Evolutionary conservation across 768 basidiomycete genomes (phyloP).

Genomic region (Mycena capillaripes): DNA sequence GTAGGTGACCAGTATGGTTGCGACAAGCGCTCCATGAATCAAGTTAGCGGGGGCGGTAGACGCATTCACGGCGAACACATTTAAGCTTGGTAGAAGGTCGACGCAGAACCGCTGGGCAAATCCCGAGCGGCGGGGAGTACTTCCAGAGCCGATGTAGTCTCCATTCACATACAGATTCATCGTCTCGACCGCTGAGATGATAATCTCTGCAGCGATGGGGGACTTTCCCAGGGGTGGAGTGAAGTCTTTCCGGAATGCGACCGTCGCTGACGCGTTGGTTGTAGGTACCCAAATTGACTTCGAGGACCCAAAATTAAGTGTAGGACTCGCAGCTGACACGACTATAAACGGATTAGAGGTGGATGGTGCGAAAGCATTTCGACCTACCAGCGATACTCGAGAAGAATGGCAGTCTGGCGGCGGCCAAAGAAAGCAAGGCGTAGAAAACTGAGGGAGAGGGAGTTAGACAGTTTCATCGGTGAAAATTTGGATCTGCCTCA

Average conservation of each 20-base stretch:
- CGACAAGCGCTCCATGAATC: not conserved
- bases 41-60: not conserved
- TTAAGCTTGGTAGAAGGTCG: too few relatives aligned
- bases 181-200: not conserved
- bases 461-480: not conserved
- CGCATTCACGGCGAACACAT: conserved; percentile 9
- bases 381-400: not conserved
- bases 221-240: conserved; percentile 1
- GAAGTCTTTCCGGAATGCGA: conserved; percentile 3
- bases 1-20: conserved; percentile 14
- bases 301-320: not conserved
- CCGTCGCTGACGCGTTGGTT: not conserved
- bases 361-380: not conserved
- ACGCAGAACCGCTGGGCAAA: not conserved
- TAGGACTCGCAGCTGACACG: not conserved
- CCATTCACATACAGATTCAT: conserved; percentile 11
- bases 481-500: not conserved
- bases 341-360: not conserved
- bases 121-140: not conserved
- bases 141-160: not conserved
- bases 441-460: conserved; percentile 1
- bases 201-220: conserved; percentile 8
- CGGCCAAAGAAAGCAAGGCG: too few relatives aligned
- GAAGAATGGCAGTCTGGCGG: not conserved
- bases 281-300: not conserved